These are phyloP conservation scores for Hagleromyces aurorensis DNA, from an alignment of 805 yeast species.

Conservation along the genomic window DNA sequence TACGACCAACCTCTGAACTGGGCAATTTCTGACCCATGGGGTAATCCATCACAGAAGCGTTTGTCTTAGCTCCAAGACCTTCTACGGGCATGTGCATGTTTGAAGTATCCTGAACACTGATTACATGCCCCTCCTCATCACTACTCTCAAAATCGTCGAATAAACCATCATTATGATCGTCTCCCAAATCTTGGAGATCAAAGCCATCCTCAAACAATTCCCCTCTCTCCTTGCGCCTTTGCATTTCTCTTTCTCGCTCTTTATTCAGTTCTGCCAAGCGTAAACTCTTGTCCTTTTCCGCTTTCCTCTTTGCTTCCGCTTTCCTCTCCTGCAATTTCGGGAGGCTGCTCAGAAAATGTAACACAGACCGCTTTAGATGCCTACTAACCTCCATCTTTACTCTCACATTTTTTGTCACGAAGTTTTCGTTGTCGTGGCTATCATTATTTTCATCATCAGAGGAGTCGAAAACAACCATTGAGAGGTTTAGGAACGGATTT, in stretches of 20 bases:
- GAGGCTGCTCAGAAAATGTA: conserved; percentile 10
- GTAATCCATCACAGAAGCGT: no score
- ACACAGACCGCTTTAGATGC: conserved; percentile 15
- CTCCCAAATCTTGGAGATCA: conserved; percentile 21
- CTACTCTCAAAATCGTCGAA: conserved; percentile 29
- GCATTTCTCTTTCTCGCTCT: conserved; percentile 29
- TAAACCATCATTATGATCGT: conserved; percentile 28
- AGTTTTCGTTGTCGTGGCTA: conserved; percentile 7
- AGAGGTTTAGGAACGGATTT: conserved; percentile 25
- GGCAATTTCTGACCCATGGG: no score
- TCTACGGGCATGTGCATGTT: no score
- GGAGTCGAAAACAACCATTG: conserved; percentile 8
- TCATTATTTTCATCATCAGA: conserved; percentile 7
- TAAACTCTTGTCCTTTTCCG: conserved; percentile 29
- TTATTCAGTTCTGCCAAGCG: conserved; percentile 29
- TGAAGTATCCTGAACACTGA: conserved; percentile 19
- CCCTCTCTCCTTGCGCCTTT: conserved; percentile 23
- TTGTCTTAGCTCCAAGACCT: no score
- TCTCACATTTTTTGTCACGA: conserved; percentile 5
- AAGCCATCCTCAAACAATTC: conserved; percentile 20
- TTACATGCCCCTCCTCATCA: conserved; percentile 24
- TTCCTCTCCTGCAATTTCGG: conserved; percentile 13
- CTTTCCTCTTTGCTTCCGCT: conserved; percentile 21
- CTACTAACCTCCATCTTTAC: no score
- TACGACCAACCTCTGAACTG: no score